Conservation (phyloP, 805 yeast genomes). For the Kazachstania bromeliacearum region DNA sequence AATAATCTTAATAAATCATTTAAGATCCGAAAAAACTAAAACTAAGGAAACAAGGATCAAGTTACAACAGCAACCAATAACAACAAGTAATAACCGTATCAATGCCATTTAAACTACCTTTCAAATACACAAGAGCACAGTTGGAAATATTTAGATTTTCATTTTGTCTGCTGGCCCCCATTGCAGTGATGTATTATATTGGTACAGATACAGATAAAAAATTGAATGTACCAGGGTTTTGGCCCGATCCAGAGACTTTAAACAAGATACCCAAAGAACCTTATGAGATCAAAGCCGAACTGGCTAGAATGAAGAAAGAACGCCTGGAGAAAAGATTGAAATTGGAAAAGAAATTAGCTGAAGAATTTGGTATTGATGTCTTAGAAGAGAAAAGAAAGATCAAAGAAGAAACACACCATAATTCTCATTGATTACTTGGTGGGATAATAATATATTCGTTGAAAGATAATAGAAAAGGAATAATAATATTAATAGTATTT, state of each 20-base stretch:
- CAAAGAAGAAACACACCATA: conserved; percentile 12
- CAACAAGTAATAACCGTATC: no score
- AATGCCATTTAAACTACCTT: conserved; percentile 19
- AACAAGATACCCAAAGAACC: conserved; percentile 91
- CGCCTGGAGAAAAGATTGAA: conserved; percentile 62
- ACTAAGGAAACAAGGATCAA: no score
- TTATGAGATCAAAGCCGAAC: conserved; percentile 81
- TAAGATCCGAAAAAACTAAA: neutral
- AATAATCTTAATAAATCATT: no score
- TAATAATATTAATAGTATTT: neutral
- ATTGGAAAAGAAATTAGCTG: conserved; percentile 61
- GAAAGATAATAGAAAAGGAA: neutral
- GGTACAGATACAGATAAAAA: conserved; percentile 86
- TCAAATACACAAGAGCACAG: conserved; percentile 38
- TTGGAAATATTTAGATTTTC: conserved; percentile 57
- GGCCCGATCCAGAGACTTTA: conserved; percentile 93
- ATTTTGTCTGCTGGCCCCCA: conserved; percentile 77
- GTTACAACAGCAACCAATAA: no score
- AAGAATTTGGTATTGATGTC: conserved; percentile 49
- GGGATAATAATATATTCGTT: no score
- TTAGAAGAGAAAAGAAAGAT: conserved; percentile 24
- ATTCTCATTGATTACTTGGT: no score
- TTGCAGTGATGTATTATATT: conserved; percentile 85
- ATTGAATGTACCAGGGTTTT: conserved; percentile 85
- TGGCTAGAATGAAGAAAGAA: conserved; percentile 76